These are phyloP conservation scores for Coleophoma eucalyptorum DNA, from an alignment of 2,329 filamentous ascomycete species.

Conservation along the genomic window DNA sequence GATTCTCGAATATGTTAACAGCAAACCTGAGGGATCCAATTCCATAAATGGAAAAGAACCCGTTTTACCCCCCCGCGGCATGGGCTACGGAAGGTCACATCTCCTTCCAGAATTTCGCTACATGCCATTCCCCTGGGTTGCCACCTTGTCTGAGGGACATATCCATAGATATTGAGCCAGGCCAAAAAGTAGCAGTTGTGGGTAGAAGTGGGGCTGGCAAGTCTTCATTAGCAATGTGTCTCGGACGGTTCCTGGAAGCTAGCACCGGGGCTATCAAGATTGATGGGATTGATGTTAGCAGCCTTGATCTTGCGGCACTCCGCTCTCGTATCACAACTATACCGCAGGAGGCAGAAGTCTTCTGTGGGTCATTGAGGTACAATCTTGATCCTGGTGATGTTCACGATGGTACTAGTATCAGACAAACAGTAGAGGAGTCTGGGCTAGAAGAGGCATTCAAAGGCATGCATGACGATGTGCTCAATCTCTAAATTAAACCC, in stretches of 20 bases:
- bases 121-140: background rate
- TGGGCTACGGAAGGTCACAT: background rate
- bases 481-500: too few relatives aligned
- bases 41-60: too few relatives aligned
- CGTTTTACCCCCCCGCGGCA: too few relatives aligned
- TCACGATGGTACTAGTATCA: too few relatives aligned
- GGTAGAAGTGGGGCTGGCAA: slow-evolving; percentile 78
- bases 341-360: slow-evolving; percentile 75
- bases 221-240: slow-evolving; percentile 68
- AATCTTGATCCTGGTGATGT: slow-evolving; percentile 56
- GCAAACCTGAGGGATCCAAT: background rate
- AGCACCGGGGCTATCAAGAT: slow-evolving; percentile 55
- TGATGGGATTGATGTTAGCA: slow-evolving; percentile 64
- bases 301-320: slow-evolving; percentile 67
- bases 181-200: slow-evolving; percentile 75
- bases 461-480: too few relatives aligned
- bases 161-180: slow-evolving; percentile 65
- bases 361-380: slow-evolving; percentile 69
- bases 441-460: too few relatives aligned
- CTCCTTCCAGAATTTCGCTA: background rate
- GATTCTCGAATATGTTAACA: background rate
- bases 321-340: slow-evolving; percentile 74
- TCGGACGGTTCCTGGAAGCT: slow-evolving; percentile 69
- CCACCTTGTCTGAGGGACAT: slow-evolving; percentile 68
- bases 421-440: too few relatives aligned